phyloP scores from a whole-genome alignment of 148 eudicot genomes.

The Beta vulgaris region DNA sequence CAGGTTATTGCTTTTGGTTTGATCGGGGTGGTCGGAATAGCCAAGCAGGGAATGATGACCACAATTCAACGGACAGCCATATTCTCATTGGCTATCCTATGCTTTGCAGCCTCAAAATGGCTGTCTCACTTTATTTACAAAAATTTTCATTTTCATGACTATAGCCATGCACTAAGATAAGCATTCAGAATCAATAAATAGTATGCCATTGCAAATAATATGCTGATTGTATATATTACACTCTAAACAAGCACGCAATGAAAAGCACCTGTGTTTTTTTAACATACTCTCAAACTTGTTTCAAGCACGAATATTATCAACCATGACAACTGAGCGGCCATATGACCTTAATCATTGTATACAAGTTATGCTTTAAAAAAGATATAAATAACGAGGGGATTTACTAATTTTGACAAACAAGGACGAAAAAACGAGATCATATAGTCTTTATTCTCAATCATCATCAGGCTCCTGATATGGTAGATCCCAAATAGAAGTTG shows the following conservation, averaged over 20 bases:
- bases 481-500: constrained; percentile 21
- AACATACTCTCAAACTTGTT: too few relatives aligned
- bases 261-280: too few relatives aligned
- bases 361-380: too few relatives aligned
- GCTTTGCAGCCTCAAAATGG: constrained; percentile 58
- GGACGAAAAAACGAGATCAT: background rate
- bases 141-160: constrained; percentile 77
- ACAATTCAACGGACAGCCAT: constrained; percentile 28
- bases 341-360: too few relatives aligned
- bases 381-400: background rate
- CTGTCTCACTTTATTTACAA: constrained; percentile 70
- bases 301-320: too few relatives aligned
- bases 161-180: constrained; percentile 57
- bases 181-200: background rate
- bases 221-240: background rate
- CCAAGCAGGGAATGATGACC: constrained; percentile 46
- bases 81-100: constrained; percentile 24
- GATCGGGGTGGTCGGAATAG: constrained; percentile 53
- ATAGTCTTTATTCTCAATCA: background rate
- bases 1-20: constrained; percentile 49
- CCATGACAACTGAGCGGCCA: too few relatives aligned
- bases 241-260: background rate
- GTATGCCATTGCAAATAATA: background rate
- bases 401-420: too few relatives aligned
- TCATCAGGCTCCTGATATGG: constrained; percentile 20